These are phyloP conservation scores for Parascedosporium putredinis DNA, from an alignment of 2,329 filamentous ascomycete genomes.

Conservation along the genomic window DNA sequence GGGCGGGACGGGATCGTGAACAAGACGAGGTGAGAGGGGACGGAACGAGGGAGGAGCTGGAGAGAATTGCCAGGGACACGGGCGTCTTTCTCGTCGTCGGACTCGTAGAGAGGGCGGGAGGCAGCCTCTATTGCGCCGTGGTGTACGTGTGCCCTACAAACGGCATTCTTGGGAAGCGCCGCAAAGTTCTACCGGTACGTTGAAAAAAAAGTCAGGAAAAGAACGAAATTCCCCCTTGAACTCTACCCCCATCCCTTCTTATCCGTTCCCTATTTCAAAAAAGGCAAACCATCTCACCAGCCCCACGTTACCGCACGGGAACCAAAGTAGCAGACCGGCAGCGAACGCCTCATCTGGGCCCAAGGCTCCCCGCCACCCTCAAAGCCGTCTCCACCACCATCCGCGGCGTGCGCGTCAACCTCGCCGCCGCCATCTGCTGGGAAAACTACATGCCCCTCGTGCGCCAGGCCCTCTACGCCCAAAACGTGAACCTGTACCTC, in stretches of 20 bases:
- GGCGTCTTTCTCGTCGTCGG: conserved; percentile 77
- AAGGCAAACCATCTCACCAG: too few species aligned
- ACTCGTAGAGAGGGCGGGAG: conserved; percentile 67
- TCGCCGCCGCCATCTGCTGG: conserved; percentile 89
- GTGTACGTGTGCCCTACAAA: conserved; percentile 69
- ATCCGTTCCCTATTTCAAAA: too few species aligned
- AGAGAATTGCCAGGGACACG: conserved; percentile 63
- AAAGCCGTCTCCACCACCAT: conserved; percentile 71
- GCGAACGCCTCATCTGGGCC: conserved; percentile 79
- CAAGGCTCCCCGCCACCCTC: conserved; percentile 73
- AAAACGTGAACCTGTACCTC: conserved; percentile 86
- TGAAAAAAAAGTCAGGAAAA: too few species aligned
- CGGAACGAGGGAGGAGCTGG: conserved; percentile 68
- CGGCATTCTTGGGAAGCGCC: conserved; percentile 71
- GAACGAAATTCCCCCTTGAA: too few species aligned
- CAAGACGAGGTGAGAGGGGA: conserved; percentile 30
- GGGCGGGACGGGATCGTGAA: conserved; percentile 13
- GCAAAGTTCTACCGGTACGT: conserved; percentile 82
- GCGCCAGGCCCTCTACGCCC: conserved; percentile 71
- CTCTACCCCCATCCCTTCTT: too few species aligned
- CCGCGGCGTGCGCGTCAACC: conserved; percentile 65
- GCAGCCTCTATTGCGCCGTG: conserved; percentile 73
- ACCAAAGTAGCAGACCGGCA: conserved; percentile 68
- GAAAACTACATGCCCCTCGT: conserved; percentile 93
- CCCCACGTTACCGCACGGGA: too few species aligned